Conservation (phyloP, 345 rosid genomes). For the Eucalyptus polybractea region DNA sequence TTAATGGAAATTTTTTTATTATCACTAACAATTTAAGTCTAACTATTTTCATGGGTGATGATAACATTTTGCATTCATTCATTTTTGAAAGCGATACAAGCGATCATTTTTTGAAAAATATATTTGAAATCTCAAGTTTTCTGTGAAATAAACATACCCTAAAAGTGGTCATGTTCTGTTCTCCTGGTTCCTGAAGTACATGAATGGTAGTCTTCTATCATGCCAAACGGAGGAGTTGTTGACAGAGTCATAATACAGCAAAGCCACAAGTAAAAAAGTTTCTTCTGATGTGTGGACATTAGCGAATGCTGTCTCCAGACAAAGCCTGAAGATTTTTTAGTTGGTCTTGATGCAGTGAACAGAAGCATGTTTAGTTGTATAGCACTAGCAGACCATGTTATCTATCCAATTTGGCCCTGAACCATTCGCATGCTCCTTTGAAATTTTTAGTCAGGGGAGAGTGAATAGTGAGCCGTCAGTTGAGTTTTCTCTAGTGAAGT, state of each 20-base stretch:
- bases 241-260: neutral
- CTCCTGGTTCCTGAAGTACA: neutral
- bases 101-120: accelerated
- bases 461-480: neutral
- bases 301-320: neutral
- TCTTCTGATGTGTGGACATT: neutral
- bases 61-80: too few relatives aligned
- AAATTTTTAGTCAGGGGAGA: neutral
- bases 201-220: neutral
- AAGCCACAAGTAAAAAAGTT: neutral
- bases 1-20: accelerated
- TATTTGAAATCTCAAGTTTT: too few relatives aligned
- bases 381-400: neutral
- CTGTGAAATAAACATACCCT: neutral
- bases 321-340: neutral
- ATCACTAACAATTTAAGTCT: too few relatives aligned
- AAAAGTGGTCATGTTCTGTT: neutral
- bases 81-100: accelerated
- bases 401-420: neutral
- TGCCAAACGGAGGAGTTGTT: neutral
- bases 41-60: neutral
- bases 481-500: neutral
- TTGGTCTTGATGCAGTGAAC: neutral
- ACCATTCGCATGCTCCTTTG: neutral
- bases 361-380: neutral